Conservation (phyloP, 1,284 basidiomycete species). For the Puccinia hordei region DNA sequence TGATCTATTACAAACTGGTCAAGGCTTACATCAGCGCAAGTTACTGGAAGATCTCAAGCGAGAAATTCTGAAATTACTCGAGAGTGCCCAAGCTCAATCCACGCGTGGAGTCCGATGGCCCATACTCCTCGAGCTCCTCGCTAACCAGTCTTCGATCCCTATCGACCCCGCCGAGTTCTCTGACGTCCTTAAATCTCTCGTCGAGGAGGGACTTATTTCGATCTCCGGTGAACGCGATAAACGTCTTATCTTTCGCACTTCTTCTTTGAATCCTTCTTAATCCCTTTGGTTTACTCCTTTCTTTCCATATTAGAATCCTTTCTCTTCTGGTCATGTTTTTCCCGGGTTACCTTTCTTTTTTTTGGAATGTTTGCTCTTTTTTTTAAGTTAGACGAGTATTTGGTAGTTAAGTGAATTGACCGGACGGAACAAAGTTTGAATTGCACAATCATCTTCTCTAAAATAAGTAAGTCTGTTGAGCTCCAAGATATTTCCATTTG, state of each 20-base stretch:
- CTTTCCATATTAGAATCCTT: neutral
- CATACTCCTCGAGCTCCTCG: conserved; percentile 73
- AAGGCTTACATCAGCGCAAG: conserved; percentile 78
- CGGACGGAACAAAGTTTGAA: no score
- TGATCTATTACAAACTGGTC: conserved; percentile 91
- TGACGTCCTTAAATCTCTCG: conserved; percentile 75
- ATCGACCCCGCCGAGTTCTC: conserved; percentile 76
- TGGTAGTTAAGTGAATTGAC: no score
- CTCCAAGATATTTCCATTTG: no score
- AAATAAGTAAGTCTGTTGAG: no score
- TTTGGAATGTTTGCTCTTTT: neutral
- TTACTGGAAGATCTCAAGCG: conserved; percentile 79
- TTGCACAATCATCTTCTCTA: no score
- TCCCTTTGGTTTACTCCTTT: no score
- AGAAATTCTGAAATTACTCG: conserved; percentile 66
- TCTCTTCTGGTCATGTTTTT: neutral
- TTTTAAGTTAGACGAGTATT: no score
- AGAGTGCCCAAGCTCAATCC: conserved; percentile 63
- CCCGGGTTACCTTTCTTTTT: neutral
- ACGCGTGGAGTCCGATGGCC: conserved; percentile 72
- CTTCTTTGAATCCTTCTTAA: neutral
- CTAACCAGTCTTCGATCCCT: conserved; percentile 75
- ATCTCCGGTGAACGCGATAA: conserved; percentile 82
- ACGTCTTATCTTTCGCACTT: conserved; percentile 66
- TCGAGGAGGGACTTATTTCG: conserved; percentile 79